Evolutionary conservation across 371 early-diverging fungal genomes (phyloP), one percentile per base, ranked within the genome.

Genomic region (Nematocida ironsii): DNA sequence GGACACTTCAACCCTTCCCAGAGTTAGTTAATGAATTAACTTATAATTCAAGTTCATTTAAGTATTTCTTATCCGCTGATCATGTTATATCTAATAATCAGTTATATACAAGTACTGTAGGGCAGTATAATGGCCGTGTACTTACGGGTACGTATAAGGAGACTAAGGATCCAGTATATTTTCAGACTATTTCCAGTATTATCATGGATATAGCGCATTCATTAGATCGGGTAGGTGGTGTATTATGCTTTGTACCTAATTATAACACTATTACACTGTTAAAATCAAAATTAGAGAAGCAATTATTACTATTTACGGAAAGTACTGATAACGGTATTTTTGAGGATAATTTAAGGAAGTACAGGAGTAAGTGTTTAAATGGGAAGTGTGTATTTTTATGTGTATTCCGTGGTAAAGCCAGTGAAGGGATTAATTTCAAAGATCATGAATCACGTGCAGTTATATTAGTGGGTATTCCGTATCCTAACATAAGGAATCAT

Each of bases 341-440:
- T 91, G 87, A 91, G 89, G 72, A 83, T 69, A 39, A 83, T 85
- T 16, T 86, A 90, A 58, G 85, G 82, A 3, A 56, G 64, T 20
- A 92, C 88, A 64, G 83, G 82, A 23, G 69, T 55, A 50, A 73
- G 50, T 84, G 9, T 40, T 56, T 20, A 55, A 48, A 55, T 6
- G 80, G 82, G 45, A 90, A 4, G 83, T 90, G 62, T 87, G 90
- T 20, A 89, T 90, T 89, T 40, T 83, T 90, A 70, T 87, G 89
- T 45, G 90, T 90, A 0, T 94, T 90, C 83, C 88, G 95, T 39
- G 96, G 96, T 3, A 95, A 94, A 86, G 92, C 93, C 0, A 90
- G 91, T 44, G 96, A 96, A 85, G 96, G 96, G 7, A 91, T 95
- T 62, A 95, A 96, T 83, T 95, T 96, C 84, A 91, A 90, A 3